Evolutionary conservation across 2,329 filamentous ascomycete genomes (phyloP).

Genomic region (Penicillium sp.): DNA sequence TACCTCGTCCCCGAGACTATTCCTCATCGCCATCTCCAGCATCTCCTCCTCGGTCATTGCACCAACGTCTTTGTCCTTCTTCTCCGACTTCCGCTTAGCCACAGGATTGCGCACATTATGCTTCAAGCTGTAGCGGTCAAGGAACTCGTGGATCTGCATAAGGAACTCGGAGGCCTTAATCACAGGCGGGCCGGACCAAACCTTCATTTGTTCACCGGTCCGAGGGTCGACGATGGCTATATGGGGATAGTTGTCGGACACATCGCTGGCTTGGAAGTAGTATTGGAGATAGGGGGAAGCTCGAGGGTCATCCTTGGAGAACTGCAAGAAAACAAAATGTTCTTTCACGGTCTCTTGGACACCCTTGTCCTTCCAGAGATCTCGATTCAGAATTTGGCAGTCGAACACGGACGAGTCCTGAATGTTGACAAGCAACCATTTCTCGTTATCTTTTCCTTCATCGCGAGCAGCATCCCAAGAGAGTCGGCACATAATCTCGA

Average conservation of each 20-base stretch:
- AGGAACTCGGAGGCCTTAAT: conserved; percentile 77
- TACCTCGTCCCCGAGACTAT: conserved; percentile 67
- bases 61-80: conserved; percentile 71
- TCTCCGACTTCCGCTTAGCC: conserved; percentile 70
- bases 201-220: conserved; percentile 95
- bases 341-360: conserved; percentile 80
- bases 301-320: conserved; percentile 77
- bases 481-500: conserved; percentile 77
- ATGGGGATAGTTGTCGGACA: conserved; percentile 88
- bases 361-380: conserved; percentile 87
- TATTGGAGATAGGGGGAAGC: conserved; percentile 83
- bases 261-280: conserved; percentile 79
- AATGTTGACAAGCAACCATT: conserved; percentile 94
- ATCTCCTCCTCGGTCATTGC: conserved; percentile 97
- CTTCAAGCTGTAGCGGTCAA: conserved; percentile 93
- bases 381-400: conserved; percentile 89
- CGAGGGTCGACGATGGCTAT: conserved; percentile 93
- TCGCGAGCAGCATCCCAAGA: conserved; percentile 83
- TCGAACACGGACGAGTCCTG: conserved; percentile 92
- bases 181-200: conserved; percentile 84
- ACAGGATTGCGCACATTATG: conserved; percentile 91
- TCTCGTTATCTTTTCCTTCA: conserved; percentile 80
- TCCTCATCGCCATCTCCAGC: conserved; percentile 88
- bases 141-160: conserved; percentile 87
- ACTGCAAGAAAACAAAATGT: conserved; percentile 95